phyloP scores from a whole-genome alignment of 306 rosid genomes.

The Pyrus betulifolia region DNA sequence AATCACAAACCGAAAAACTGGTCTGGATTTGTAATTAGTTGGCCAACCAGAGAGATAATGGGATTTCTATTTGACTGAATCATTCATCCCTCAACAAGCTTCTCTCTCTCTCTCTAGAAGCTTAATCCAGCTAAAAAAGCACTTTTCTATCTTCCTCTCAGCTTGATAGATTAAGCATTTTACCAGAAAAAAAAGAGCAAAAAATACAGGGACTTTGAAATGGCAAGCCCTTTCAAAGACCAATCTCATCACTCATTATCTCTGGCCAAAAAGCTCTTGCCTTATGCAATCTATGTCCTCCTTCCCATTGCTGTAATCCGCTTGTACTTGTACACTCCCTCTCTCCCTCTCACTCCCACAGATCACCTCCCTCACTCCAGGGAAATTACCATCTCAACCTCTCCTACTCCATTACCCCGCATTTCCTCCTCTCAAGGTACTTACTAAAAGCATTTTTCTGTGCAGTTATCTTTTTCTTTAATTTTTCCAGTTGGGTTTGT shows the following conservation, averaged over 20 bases:
- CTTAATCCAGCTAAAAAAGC: neutral
- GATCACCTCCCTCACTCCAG: conserved; percentile 28
- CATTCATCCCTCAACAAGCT: neutral
- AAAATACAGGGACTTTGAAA: conserved; percentile 12
- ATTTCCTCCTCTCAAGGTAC: conserved; percentile 13
- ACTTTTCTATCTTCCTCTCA: neutral
- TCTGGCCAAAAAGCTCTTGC: conserved; percentile 40
- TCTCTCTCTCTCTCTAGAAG: neutral
- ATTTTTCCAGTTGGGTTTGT: conserved; percentile 8
- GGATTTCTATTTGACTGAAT: conserved; percentile 16
- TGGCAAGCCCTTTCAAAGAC: conserved; percentile 52
- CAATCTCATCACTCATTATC: conserved; percentile 7
- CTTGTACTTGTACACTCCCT: conserved; percentile 48
- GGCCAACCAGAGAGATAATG: conserved; percentile 10
- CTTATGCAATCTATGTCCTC: conserved; percentile 49
- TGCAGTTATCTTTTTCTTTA: neutral
- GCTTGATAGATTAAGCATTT: neutral
- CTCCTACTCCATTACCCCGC: conserved; percentile 13
- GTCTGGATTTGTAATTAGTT: conserved; percentile 1
- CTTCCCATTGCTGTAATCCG: conserved; percentile 63
- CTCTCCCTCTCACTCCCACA: conserved; percentile 28
- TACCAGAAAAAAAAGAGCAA: neutral
- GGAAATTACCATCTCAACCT: conserved; percentile 13
- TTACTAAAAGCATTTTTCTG: neutral
- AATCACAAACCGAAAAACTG: conserved; percentile 2